Evolutionary conservation across 768 basidiomycete species (phyloP).

Genomic region (Suillus discolor): DNA sequence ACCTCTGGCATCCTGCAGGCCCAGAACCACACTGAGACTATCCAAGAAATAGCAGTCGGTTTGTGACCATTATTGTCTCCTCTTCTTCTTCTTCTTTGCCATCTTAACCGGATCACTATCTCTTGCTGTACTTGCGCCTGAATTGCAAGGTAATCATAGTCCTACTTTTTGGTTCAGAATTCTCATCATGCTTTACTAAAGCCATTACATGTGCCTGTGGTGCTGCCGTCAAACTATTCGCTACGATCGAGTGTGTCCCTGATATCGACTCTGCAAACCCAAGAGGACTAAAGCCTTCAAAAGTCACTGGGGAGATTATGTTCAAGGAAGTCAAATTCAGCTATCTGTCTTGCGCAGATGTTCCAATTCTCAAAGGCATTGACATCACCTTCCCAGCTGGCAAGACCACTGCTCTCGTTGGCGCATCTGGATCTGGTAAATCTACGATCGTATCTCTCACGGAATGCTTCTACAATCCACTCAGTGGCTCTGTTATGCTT

Average conservation of each 20-base stretch:
- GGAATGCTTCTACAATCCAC: slow-evolving; percentile 57
- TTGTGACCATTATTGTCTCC: too few relatives aligned
- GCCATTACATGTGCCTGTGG: slow-evolving; percentile 50
- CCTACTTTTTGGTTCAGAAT: neutral
- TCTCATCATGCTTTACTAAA: slow-evolving; percentile 13
- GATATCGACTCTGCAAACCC: slow-evolving; percentile 50
- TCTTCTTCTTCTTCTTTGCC: slow-evolving; percentile 48
- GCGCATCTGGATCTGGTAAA: slow-evolving; percentile 42
- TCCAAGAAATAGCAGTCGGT: too few relatives aligned
- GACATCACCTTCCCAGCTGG: slow-evolving; percentile 44
- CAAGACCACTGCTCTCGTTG: slow-evolving; percentile 42
- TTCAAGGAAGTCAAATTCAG: slow-evolving; percentile 53
- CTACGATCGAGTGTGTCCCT: slow-evolving; percentile 57
- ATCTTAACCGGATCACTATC: slow-evolving; percentile 61
- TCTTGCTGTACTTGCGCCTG: slow-evolving; percentile 52
- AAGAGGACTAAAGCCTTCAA: slow-evolving; percentile 45
- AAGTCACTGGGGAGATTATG: slow-evolving; percentile 47
- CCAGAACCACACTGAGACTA: too few relatives aligned
- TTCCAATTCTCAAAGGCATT: slow-evolving; percentile 52
- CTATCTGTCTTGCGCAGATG: slow-evolving; percentile 50
- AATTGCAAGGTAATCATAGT: slow-evolving; percentile 39
- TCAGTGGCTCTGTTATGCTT: slow-evolving; percentile 42
- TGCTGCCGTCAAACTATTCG: slow-evolving; percentile 58
- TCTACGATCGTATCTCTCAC: slow-evolving; percentile 46
- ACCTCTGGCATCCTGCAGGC: too few relatives aligned